Base-by-base conservation (phyloP, 2,329 filamentous ascomycete genomes). In the Xylaria hypoxylon region DNA sequence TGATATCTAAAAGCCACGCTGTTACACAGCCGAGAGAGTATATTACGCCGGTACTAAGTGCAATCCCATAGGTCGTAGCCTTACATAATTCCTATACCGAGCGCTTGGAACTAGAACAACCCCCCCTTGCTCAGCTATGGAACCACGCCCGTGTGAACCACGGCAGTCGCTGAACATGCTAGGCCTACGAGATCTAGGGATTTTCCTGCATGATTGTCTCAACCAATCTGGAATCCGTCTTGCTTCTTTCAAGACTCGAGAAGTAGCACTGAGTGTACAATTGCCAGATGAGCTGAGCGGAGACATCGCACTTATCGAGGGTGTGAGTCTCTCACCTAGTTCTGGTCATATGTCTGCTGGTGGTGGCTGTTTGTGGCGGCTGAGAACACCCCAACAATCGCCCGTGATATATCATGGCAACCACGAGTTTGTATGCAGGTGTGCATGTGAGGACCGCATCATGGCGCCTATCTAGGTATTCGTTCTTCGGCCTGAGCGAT, bases 141-240 rank as follows among this genome's bases (percentile, higher is more conserved):
- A 17, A 19, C 28, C 19, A 19, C 22, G 28, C n/a, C 28, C 28
- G 7, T 24, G 6, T 40, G 38, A 50, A 17, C 17, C 7, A 48
- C 33, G 26, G 17, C 35, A 4, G 42, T 38, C 33, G 33, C 8
- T 47, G 15, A 44, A 59, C 13, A 22, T 24, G 31, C 28, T 51
- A 15, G 31, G 11, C 15, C 38, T 28, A 31, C 13, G 24, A 28
- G 52, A 28, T 8, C 35, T 28, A 56, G 45, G 26, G 40, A 38
- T 45, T 13, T 44, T 67, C 57, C 59, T 67, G 53, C 47, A 26
- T 59, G n/a, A 19, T 38, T 64, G 47, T 64, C 58, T 62, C 38
- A 60, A 45, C 38, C 19, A 4, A 53, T 38, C 19, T 38, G 50
- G 19, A 4, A 53, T 13, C 17, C 40, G 35, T 44, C 42, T 63